Evolutionary conservation across 1,284 basidiomycete species (phyloP).

Genomic region (Stygiomarasmius scandens): DNA sequence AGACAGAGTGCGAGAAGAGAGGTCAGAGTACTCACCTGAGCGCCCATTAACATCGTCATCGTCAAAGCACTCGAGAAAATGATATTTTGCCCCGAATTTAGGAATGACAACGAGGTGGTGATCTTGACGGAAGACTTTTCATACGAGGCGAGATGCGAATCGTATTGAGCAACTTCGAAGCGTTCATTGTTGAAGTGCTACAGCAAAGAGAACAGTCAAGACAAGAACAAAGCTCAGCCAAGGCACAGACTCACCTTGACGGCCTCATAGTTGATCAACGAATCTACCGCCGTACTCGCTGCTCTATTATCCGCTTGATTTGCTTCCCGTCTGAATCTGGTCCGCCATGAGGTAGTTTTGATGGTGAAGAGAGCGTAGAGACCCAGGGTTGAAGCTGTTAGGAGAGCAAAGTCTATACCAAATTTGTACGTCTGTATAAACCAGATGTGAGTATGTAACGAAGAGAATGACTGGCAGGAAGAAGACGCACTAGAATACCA

Average conservation of each 20-base stretch:
- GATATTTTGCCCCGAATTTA: conserved; percentile 96
- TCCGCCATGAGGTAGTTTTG: conserved; percentile 94
- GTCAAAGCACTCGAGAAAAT: conserved; percentile 95
- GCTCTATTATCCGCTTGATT: conserved; percentile 97
- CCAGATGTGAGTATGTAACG: conserved; percentile 9
- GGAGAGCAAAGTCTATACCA: conserved; percentile 94
- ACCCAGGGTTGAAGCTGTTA: conserved; percentile 85
- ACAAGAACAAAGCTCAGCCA: not conserved
- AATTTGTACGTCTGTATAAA: conserved; percentile 86
- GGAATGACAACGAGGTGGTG: conserved; percentile 88
- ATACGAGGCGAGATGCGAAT: conserved; percentile 85
- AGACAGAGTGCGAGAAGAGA: not conserved
- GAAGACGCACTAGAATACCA: conserved; percentile 80
- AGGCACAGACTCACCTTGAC: conserved; percentile 72
- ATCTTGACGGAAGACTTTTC: conserved; percentile 95
- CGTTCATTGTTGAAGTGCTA: conserved; percentile 98
- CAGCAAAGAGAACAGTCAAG: conserved; percentile 11
- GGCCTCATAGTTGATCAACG: conserved; percentile 96
- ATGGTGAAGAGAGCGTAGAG: conserved; percentile 98
- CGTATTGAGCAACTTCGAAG: conserved; percentile 91
- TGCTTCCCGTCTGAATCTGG: conserved; percentile 91
- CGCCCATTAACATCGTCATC: conserved; percentile 94
- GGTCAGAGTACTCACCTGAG: conserved; percentile 69
- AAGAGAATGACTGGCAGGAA: conserved; percentile 1
- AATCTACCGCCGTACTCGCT: conserved; percentile 92